Base-by-base conservation (phyloP, 768 basidiomycete genomes). In the Trametes elegans region DNA sequence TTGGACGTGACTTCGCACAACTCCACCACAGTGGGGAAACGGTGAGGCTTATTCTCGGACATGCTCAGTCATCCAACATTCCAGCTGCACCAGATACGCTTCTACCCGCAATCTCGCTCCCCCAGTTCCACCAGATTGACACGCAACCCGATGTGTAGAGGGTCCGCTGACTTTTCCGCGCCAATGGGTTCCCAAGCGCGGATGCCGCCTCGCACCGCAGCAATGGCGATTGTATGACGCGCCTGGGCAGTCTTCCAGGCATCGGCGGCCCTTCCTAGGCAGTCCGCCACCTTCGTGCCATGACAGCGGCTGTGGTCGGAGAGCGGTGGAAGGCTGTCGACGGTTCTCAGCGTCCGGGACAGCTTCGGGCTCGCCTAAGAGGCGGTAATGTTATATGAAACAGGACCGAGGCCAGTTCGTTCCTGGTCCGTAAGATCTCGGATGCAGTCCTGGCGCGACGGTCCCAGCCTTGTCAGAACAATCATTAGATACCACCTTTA, bases 11-110 rank as follows among this genome's bases (percentile, higher is more conserved):
- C 42, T 53, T 53, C 51, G 51, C 51, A 53, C 51, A 35, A 34
- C 32, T 35, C 42, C 42, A 44, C 42, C 42, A 27, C 42, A 38
- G 51, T 53, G 51, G 51, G 42, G 51, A 53, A 53, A 44, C 16
- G 11, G 42, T 19, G 26, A 50, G 57, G 57, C 51, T 49, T 48
- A 58, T 58, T 58, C 51, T 58, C 57, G 51, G 57, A 49, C 45
- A 28, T 58, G 57, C 46, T 49, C 57, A 46, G 49, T 43, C 57
- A 58, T 42, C 51, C 40, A 11, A 6, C 35, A 13, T 39, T 42
- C 13, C 26, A 46, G 31, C 26, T 34, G 38, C 40, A 8, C n/a
- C 29, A 32, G 19, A 50, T 52, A 19, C 36, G 40, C 35, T 40
- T 47, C 39, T 16, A 23, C 16, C 21, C 36, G 38, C 34, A 26